A percentile compares a stretch with the other conserved stretches of the same genome.
Evolutionary conservation across 2,329 filamentous ascomycete species (phyloP).

Genomic region (Onygena corvina): DNA sequence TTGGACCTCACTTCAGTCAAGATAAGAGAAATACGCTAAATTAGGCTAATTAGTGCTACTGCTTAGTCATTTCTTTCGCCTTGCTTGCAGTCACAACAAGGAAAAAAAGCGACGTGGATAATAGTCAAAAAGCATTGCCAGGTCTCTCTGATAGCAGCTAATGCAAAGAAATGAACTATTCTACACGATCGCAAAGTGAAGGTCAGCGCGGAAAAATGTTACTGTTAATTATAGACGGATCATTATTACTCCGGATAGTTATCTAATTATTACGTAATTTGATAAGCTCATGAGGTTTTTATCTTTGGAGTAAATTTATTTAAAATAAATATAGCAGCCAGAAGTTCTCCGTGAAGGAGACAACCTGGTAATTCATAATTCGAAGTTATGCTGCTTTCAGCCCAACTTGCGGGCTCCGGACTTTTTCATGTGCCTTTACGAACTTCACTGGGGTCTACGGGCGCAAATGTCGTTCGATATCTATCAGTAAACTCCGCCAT

Average conservation of each 20-base stretch:
- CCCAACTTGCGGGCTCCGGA: neutral
- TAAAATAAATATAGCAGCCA: neutral
- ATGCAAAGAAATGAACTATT: neutral
- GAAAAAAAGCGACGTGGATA: no score
- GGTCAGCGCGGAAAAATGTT: neutral
- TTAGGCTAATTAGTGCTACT: neutral
- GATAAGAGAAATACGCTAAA: neutral
- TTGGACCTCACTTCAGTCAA: no score
- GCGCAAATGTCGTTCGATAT: slow-evolving; percentile 23
- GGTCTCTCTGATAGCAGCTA: no score
- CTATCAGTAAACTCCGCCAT: slow-evolving; percentile 58
- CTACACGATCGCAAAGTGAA: neutral
- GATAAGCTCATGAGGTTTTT: neutral
- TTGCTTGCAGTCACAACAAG: no score
- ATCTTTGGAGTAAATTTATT: neutral
- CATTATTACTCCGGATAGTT: neutral
- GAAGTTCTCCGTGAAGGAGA: neutral
- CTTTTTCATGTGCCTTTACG: neutral
- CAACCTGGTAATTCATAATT: neutral
- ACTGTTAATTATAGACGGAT: no score
- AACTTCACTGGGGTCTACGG: neutral
- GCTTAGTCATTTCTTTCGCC: no score
- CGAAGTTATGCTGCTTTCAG: neutral
- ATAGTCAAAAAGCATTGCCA: no score
- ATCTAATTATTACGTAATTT: neutral